Percentiles rank a stretch among this genome's conserved stretches.
These are phyloP conservation scores for Polychytrium aggregatum DNA, from an alignment of 192 early-diverging fungal genomes.

Conservation along the genomic window DNA sequence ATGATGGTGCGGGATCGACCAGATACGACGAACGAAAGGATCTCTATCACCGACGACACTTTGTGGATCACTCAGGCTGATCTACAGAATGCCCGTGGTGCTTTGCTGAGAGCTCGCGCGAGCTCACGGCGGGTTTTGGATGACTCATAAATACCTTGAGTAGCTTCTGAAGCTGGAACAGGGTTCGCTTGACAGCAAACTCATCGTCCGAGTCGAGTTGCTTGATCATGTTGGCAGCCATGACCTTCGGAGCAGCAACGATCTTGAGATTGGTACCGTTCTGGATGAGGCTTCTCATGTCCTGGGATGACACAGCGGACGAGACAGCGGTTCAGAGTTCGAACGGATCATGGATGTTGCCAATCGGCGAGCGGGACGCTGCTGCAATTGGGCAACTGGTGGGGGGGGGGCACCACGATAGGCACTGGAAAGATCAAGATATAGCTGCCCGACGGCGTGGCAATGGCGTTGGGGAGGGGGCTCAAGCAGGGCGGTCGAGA, in stretches of 20 bases:
- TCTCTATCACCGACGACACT: too few relatives aligned
- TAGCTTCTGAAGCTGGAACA: conserved; percentile 52
- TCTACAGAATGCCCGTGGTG: too few relatives aligned
- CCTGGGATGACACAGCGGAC: conserved; percentile 1
- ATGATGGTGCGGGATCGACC: too few relatives aligned
- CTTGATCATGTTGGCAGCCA: conserved; percentile 10
- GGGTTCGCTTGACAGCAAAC: conserved; percentile 40
- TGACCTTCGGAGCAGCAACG: conserved; percentile 11
- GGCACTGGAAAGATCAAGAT: neutral
- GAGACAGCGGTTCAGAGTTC: too few relatives aligned
- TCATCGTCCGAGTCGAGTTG: conserved; percentile 33
- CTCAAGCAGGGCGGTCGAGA: neutral
- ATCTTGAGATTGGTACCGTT: conserved; percentile 15
- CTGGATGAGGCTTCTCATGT: conserved; percentile 6
- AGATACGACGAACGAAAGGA: too few relatives aligned
- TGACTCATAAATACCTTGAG: too few relatives aligned
- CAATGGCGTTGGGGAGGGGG: too few relatives aligned
- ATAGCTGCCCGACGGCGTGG: neutral
- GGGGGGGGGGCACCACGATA: neutral
- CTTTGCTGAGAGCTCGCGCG: too few relatives aligned
- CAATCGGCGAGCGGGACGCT: too few relatives aligned
- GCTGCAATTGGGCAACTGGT: neutral
- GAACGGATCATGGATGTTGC: too few relatives aligned
- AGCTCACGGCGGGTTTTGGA: too few relatives aligned
- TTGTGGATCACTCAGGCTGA: too few relatives aligned